Evolutionary conservation across 805 yeast species (phyloP), one percentile per base, ranked within the genome.

Genomic region (Yarrowia hollandica): DNA sequence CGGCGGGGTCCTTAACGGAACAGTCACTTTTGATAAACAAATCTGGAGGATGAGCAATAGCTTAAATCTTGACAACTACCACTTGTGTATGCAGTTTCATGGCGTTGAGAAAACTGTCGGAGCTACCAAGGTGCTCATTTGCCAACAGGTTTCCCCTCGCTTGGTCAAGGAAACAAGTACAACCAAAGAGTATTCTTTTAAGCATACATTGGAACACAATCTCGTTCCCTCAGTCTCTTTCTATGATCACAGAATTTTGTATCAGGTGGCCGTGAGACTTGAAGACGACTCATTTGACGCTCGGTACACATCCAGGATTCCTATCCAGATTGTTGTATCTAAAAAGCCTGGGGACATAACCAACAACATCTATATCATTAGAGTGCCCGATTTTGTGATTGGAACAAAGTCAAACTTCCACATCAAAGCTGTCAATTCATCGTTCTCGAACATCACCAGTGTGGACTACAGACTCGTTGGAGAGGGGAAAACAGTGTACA

Each of bases 61-160:
- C 21, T 1, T 11, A 5, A 2, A 4, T 12, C 21, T 41, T 12
- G 48, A 18, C 3, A 11, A 25, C 19, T 26, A 44, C 11, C 25
- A 28, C 9, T 35, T 28, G 16, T 44, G 52, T 14, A 41, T 44
- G 19, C 52, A 44, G 26, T 44, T 44, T 19, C 52, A 44, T n/a
- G 52, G 52, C 7, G 35, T 44, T 4, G 52, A 44, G 9, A 18
- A 26, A 28, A 44, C 52, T 26, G 12, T n/a, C 4, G n/a, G 15
- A n/a, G 23, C 18, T 7, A 28, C 35, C 12, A n/a, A 28, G 2
- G 52, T 44, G 1, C 25, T 44, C 25, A 10, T 44, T 9, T 28
- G 52, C 18, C 25, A 44, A 5, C 35, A 28, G 11, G 35, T 28
- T 9, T 18, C 16, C 33, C 33, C 15, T 15, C 21, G 21, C 14